Conservation (phyloP, 106 monocot genomes). For the Iris macrosiphon region DNA sequence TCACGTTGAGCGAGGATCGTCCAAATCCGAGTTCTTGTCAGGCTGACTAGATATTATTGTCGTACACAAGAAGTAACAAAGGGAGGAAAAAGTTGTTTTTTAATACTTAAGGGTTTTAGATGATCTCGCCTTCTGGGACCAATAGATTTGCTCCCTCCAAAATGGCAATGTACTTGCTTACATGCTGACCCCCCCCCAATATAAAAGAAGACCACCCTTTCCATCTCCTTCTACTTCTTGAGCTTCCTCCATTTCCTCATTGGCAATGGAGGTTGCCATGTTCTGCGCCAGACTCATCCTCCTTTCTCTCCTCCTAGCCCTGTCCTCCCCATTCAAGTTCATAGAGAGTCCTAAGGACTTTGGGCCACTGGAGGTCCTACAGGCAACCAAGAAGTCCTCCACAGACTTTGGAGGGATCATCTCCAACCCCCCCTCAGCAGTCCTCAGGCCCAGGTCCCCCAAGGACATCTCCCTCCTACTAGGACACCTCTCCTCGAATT, state of each 20-base stretch:
- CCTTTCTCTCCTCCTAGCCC: slow-evolving; percentile 45
- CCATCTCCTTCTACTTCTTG: neutral
- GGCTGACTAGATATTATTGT: no score
- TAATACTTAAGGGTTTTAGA: no score
- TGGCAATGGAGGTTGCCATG: slow-evolving; percentile 25
- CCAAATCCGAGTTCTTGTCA: no score
- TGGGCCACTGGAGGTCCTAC: slow-evolving; percentile 61
- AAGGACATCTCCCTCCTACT: slow-evolving; percentile 67
- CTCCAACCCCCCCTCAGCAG: slow-evolving; percentile 59
- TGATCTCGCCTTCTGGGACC: no score
- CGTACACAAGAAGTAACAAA: no score
- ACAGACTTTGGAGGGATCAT: slow-evolving; percentile 62
- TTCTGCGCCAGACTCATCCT: slow-evolving; percentile 39
- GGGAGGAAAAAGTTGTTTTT: no score
- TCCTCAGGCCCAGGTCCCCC: slow-evolving; percentile 58
- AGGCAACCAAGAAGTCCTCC: slow-evolving; percentile 37
- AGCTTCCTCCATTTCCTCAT: neutral
- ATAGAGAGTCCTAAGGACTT: slow-evolving; percentile 74
- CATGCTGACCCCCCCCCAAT: neutral
- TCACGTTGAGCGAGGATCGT: no score
- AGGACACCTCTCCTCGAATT: slow-evolving; percentile 43
- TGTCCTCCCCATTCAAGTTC: slow-evolving; percentile 75
- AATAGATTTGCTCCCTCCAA: no score
- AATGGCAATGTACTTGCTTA: no score
- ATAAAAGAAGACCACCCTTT: no score